A percentile compares a stretch with the other conserved stretches of the same genome.
Evolutionary conservation across 805 yeast species (phyloP).

Genomic region (Yarrowia divulgata): DNA sequence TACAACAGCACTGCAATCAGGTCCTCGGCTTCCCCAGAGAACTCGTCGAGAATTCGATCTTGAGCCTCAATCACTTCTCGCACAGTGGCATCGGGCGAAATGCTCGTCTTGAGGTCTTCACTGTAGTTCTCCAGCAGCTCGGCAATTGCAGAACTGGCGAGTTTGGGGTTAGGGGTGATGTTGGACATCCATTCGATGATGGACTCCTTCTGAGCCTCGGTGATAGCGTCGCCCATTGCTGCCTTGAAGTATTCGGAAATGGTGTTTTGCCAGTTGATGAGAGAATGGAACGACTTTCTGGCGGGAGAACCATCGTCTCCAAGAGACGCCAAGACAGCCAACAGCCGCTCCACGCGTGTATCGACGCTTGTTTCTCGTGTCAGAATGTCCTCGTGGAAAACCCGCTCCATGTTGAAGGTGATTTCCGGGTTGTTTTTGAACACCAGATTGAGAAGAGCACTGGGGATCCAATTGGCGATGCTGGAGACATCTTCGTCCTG

Average conservation of each 20-base stretch:
- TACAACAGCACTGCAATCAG: slow-evolving; percentile 56
- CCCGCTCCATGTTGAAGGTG: slow-evolving; percentile 68
- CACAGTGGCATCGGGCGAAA: slow-evolving; percentile 4
- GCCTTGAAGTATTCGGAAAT: slow-evolving; percentile 57
- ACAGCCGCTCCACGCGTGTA: slow-evolving; percentile 61
- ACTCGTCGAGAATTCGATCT: slow-evolving; percentile 15
- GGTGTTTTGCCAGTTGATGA: slow-evolving; percentile 64
- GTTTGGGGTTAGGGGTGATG: slow-evolving; percentile 53
- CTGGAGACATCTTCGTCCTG: slow-evolving; percentile 50
- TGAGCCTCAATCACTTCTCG: slow-evolving; percentile 20
- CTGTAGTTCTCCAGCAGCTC: slow-evolving; percentile 57
- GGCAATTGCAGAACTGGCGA: slow-evolving; percentile 69
- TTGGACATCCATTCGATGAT: slow-evolving; percentile 48
- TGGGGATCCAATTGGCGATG: slow-evolving; percentile 64
- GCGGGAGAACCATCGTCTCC: slow-evolving; percentile 58
- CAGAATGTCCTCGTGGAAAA: slow-evolving; percentile 65
- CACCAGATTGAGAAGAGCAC: slow-evolving; percentile 65
- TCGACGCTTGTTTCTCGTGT: slow-evolving; percentile 57
- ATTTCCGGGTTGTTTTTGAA: slow-evolving; percentile 76
- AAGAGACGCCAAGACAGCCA: slow-evolving; percentile 58
- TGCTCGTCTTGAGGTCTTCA: slow-evolving; percentile 46
- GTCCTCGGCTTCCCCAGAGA: not conserved
- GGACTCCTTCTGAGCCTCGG: slow-evolving; percentile 25
- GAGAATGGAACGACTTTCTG: slow-evolving; percentile 69
- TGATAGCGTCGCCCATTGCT: slow-evolving; percentile 33